These are phyloP conservation scores for Chalciporus piperatus DNA, from an alignment of 768 basidiomycete genomes.

Conservation along the genomic window DNA sequence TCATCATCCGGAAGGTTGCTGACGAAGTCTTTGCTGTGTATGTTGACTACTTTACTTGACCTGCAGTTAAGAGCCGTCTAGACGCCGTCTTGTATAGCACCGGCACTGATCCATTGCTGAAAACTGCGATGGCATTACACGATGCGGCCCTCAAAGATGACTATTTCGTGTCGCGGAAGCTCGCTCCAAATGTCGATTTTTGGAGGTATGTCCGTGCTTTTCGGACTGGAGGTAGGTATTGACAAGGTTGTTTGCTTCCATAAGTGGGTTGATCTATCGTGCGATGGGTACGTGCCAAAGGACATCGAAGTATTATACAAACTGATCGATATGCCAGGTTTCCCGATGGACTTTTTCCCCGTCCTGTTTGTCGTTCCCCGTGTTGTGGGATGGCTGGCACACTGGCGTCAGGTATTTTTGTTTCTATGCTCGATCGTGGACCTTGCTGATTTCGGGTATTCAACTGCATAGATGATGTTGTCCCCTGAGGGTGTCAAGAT, in stretches of 20 bases:
- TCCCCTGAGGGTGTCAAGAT: conserved; percentile 89
- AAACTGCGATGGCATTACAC: conserved; percentile 87
- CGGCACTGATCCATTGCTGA: conserved; percentile 78
- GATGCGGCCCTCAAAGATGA: conserved; percentile 89
- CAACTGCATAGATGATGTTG: conserved; percentile 74
- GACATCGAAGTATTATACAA: background rate
- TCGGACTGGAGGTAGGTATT: background rate
- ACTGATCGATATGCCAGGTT: conserved; percentile 47
- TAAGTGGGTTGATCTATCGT: conserved; percentile 79
- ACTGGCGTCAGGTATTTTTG: conserved; percentile 74
- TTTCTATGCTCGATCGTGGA: background rate
- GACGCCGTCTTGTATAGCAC: conserved; percentile 46
- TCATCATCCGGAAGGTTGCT: conserved; percentile 86
- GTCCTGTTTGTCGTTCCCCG: conserved; percentile 91
- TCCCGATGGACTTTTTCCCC: conserved; percentile 93
- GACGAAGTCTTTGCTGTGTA: conserved; percentile 90
- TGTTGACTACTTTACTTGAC: conserved; percentile 20
- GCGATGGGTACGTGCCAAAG: conserved; percentile 67
- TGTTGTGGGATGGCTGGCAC: conserved; percentile 90
- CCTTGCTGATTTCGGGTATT: conserved; percentile 5
- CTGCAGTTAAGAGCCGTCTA: background rate
- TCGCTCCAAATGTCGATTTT: conserved; percentile 92
- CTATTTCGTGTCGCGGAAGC: conserved; percentile 76
- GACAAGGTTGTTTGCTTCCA: background rate
- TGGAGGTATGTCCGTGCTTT: conserved; percentile 45